A percentile compares a stretch with the other conserved stretches of the same genome.
phyloP scores from a whole-genome alignment of 2,329 filamentous ascomycete genomes.

The Colletotrichum musae region DNA sequence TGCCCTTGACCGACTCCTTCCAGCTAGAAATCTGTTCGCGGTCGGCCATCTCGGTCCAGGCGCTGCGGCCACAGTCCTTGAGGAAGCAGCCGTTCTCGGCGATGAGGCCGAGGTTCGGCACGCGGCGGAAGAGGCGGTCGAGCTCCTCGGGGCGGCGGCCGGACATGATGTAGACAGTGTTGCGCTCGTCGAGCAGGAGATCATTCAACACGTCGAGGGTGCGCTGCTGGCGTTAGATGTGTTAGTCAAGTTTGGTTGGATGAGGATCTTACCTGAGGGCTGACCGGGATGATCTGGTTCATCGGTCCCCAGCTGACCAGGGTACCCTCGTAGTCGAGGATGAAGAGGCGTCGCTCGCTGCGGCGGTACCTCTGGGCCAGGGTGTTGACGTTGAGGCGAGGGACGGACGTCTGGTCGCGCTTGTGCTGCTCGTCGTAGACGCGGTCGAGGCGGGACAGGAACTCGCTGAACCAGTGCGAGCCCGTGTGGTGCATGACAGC shows the following conservation, averaged over 20 bases:
- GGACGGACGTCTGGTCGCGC: constrained; percentile 88
- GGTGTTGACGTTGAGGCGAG: constrained; percentile 80
- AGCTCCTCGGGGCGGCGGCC: constrained; percentile 89
- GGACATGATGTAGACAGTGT: constrained; percentile 95
- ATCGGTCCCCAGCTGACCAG: constrained; percentile 89
- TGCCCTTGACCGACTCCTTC: constrained; percentile 87
- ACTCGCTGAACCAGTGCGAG: constrained; percentile 86
- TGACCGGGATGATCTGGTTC: constrained; percentile 87
- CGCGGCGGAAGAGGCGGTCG: constrained; percentile 85
- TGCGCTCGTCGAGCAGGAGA: constrained; percentile 82
- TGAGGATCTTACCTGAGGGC: constrained; percentile 70
- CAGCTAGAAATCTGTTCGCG: constrained; percentile 78
- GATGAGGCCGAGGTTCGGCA: constrained; percentile 88
- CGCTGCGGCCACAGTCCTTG: constrained; percentile 75
- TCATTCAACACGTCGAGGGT: constrained; percentile 88
- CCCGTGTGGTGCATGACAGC: constrained; percentile 87
- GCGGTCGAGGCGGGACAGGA: constrained; percentile 78
- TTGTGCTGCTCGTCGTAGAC: constrained; percentile 88
- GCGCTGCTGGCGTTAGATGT: constrained; percentile 63
- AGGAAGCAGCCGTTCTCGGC: constrained; percentile 96
- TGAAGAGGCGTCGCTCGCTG: constrained; percentile 81
- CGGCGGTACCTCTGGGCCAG: constrained; percentile 77
- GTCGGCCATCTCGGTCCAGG: constrained; percentile 86
- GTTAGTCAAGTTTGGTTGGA: not conserved
- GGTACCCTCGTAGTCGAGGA: constrained; percentile 95